phyloP scores from a whole-genome alignment of 108 stramenopile species.

The Conticribra guillardii region DNA sequence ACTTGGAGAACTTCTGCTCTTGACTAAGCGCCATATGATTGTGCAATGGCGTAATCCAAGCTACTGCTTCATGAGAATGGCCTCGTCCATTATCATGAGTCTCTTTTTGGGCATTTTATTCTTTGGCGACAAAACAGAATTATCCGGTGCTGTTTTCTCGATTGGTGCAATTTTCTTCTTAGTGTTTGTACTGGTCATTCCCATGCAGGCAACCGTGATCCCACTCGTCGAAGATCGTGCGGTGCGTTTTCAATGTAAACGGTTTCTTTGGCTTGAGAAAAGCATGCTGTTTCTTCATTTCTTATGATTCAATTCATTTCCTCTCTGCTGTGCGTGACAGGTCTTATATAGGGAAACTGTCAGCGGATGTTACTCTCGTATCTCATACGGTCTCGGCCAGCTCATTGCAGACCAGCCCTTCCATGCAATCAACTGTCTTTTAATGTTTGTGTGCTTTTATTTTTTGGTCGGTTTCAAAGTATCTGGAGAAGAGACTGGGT shows the following conservation, averaged over 20 bases:
- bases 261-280: no score
- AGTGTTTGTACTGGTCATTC: conserved; percentile 50
- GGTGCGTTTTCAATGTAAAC: no score
- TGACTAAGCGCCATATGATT: conserved; percentile 36
- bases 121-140: conserved; percentile 26
- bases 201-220: conserved; percentile 53
- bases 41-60: conserved; percentile 51
- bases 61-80: conserved; percentile 47
- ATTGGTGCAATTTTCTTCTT: conserved; percentile 54
- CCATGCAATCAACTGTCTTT: conserved; percentile 39
- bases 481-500: conserved; percentile 28
- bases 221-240: conserved; percentile 53
- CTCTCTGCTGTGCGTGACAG: no score
- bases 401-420: conserved; percentile 49
- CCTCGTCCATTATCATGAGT: conserved; percentile 12
- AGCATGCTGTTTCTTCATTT: no score
- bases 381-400: conserved; percentile 49
- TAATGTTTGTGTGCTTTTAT: conserved; percentile 20
- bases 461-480: neutral
- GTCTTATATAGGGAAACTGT: conserved; percentile 55
- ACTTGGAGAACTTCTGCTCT: no score
- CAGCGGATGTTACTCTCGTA: conserved; percentile 41
- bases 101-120: conserved; percentile 47
- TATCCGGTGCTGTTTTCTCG: conserved; percentile 50
- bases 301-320: no score